Evolutionary conservation across 1,284 basidiomycete species (phyloP).

Genomic region (Malassezia caprae): DNA sequence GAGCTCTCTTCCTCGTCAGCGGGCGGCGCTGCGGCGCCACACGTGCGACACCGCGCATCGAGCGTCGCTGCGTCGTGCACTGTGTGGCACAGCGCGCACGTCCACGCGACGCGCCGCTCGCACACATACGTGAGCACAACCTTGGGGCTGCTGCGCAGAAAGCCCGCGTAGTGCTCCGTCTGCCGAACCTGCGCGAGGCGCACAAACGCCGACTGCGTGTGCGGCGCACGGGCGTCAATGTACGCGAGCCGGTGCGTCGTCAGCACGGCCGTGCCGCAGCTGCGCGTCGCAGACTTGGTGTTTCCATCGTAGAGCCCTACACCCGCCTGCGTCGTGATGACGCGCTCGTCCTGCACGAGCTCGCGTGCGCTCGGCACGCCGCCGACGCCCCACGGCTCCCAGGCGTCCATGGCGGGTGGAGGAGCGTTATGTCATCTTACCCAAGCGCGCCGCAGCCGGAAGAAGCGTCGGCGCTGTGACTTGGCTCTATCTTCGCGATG

Average conservation of each 20-base stretch:
- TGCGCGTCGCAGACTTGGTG: conserved; percentile 66
- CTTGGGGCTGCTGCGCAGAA: conserved; percentile 82
- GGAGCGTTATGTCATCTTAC: conserved; percentile 1
- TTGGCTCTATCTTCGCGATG: background rate
- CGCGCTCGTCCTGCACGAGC: conserved; percentile 29
- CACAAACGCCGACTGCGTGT: conserved; percentile 50
- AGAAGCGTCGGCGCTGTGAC: background rate
- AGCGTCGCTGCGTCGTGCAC: conserved; percentile 21
- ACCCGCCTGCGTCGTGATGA: conserved; percentile 30
- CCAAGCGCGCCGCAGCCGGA: conserved; percentile 2
- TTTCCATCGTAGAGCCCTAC: conserved; percentile 52
- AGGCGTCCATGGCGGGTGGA: conserved; percentile 4
- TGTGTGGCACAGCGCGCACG: conserved; percentile 32
- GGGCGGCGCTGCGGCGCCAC: conserved; percentile 23
- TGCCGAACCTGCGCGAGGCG: conserved; percentile 59
- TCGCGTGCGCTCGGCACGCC: background rate
- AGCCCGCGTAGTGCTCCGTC: conserved; percentile 82
- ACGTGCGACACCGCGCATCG: conserved; percentile 23
- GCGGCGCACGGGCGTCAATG: conserved; percentile 58
- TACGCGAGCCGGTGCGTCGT: conserved; percentile 80
- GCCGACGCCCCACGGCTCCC: conserved; percentile 10
- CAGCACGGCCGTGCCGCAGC: conserved; percentile 62
- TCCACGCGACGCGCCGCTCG: conserved; percentile 21
- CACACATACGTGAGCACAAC: conserved; percentile 57
- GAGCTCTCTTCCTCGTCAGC: background rate